Evolutionary conservation across 148 eudicot genomes (phyloP), one percentile per base, ranked within the genome.

Genomic region (Heliosperma pusillum): DNA sequence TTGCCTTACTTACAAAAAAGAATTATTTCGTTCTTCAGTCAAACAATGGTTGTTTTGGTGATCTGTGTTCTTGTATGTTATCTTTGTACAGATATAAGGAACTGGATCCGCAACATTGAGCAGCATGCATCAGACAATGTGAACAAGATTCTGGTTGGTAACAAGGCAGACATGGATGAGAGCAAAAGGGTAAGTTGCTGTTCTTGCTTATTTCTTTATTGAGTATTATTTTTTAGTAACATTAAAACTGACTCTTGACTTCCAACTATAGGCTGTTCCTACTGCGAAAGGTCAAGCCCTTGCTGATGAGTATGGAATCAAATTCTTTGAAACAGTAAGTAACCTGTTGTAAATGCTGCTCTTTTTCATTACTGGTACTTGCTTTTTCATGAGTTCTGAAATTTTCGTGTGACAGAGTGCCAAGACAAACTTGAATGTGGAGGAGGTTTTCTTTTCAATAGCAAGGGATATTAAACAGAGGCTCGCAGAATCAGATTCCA

Each of bases 391-490:
- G 24, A 36, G 55, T 72, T 53, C 66, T 80, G 12, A 81, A n/a
- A 27, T 52, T 57, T 24, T 36, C 42, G 4, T 77, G 60, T 79
- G 62, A 69, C 92, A 88, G 94, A 89, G 97, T 88, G 97, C 97
- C 62, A 92, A 87, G 83, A 89, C 97, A 24, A 92, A 89, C 83
- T 66, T 89, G 79, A 92, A 89, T 61, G 94, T 92, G 75, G 97
- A 91, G 79, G 89, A 88, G 78, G 97, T 89, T 70, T 89, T 91
- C 88, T 89, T 86, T 76, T 91, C 97, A 74, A 85, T 91, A 78
- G 92, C 87, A 20, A 84, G 83, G 81, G 93, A 89, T 74, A 91
- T 91, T 74, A 88, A 89, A 79, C 89, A 85, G 81, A 89, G 97
- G 74, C 93, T 91, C 67, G 88, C 89, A 15, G 93, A 92, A 61